phyloP scores from a whole-genome alignment of 192 early-diverging fungal genomes.

The Backusella tarrabulga region DNA sequence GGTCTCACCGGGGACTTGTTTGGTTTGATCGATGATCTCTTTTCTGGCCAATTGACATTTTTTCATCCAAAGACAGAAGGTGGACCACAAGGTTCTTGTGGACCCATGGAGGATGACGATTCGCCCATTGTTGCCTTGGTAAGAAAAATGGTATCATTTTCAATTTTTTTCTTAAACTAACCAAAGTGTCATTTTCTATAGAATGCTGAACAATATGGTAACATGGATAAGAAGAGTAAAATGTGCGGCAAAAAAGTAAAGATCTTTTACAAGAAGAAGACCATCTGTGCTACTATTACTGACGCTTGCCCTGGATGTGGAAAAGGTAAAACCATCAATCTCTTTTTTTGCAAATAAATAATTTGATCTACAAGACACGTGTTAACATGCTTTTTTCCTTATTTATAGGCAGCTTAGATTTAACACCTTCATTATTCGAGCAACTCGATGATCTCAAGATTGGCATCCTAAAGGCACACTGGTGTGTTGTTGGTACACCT shows the following conservation, averaged over 20 bases:
- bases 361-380: not conserved
- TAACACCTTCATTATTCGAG: slow-evolving; percentile 15
- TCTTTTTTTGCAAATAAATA: not conserved
- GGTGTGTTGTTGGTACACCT: slow-evolving; percentile 12
- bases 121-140: slow-evolving; percentile 45
- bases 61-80: slow-evolving; percentile 37
- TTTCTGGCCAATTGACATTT: slow-evolving; percentile 38
- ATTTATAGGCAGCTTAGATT: slow-evolving; percentile 16
- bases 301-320: slow-evolving; percentile 49
- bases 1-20: not conserved
- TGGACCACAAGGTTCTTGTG: slow-evolving; percentile 38
- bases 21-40: slow-evolving; percentile 14
- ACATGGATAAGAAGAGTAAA: not conserved
- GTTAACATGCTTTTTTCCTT: not conserved
- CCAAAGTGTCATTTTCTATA: not conserved
- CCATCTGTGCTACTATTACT: slow-evolving; percentile 36
- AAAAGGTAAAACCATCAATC: slow-evolving; percentile 6
- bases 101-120: slow-evolving; percentile 37
- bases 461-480: slow-evolving; percentile 11
- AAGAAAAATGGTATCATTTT: not conserved
- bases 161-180: not conserved
- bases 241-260: slow-evolving; percentile 37
- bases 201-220: slow-evolving; percentile 12
- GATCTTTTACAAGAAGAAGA: slow-evolving; percentile 31
- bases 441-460: not conserved